Base-by-base conservation (phyloP, 169 alveolate species). In the Plasmodium fragile region DNA sequence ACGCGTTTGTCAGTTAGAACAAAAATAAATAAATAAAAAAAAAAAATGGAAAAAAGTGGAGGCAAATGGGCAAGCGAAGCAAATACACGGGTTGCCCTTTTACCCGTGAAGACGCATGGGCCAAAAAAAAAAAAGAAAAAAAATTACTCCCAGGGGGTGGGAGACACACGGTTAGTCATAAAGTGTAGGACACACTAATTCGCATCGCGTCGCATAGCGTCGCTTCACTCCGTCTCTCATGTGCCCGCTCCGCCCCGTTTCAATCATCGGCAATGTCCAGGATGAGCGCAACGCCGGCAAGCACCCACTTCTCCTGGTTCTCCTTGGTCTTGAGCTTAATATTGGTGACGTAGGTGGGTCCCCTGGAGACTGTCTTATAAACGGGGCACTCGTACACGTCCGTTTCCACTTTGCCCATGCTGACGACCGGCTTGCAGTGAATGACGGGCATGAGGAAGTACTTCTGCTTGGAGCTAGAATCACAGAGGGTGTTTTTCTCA, bases 261-360 rank as follows among this genome's bases (percentile, higher is more conserved):
- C 96, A 97, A 45, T 97, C 98, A 49, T 98, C 98, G 87, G 98
- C 99, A 81, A 98, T 98, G 93, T 98, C 99, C 79, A 98, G 95
- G 52, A 98, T 97, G 91, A 98, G 96, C 18, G 99, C 99, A 59
- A 98, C 99, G 34, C 99, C 99, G 34, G 99, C 99, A 36, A 98
- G 93, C 71, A 98, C 96, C 99, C 99, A 98, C 95, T 98, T 98
- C 65, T 98, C 98, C 4, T 99, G 98, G 39, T 98, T 98, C 25
- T 92, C 96, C 95, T 98, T 98, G 8, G 99, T 98, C 92, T 98
- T 97, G 78, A 98, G 97, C 95, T 98, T 98, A 13, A 99, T 99
- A 93, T 97, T 97, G 96, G 98, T 98, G 82, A 98, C 99, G 81
- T 97, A 98, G 41, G 99, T 97, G 36, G 97, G 97, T 52, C 99